Evolutionary conservation across 768 basidiomycete species (phyloP), one percentile per base, ranked within the genome.

Genomic region (Coprinopsis cinerea): DNA sequence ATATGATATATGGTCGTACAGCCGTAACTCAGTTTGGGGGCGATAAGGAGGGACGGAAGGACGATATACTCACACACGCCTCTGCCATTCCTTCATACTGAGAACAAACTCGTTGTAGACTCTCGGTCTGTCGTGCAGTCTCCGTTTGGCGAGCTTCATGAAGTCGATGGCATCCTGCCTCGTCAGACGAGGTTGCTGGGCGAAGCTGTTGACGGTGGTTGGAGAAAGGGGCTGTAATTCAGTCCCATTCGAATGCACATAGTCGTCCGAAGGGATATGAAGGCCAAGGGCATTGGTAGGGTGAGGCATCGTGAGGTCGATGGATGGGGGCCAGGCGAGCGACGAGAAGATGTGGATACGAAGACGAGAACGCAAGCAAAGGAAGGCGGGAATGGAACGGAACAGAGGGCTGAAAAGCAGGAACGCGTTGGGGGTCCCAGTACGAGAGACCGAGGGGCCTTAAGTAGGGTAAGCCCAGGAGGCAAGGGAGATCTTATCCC

Each of bases 1-100:
- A 23, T 20, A 18, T 7, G 17, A 25, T 4, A 43, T 10, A 40
- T 18, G 37, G 7, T 40, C 11, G 37, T 11, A 11, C 10, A 40
- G 10, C 11, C 7, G 11, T 18, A 40, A 11, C 10, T 9, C 18
- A 7, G 7, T 10, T 11, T 11, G 18, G 10, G 10, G 24, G 18
- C 4, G 5, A 17, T 18, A 22, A 6, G 11, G 42, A 17, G 44
- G 28, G 15, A 27, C 18, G 10, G 44, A 32, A 20, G 5, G 15
- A 45, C 4, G 25, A 11, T 6, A 10, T 28, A 45, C 44, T 28
- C 28, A 45, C 44, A 45, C 26, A 9, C 28, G n/a, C 14, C 44
- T 6, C 25, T 45, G 44, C 44, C 44, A 45, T 4, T 48, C 47
- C n/a, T 41, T 27, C 47, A 48, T 48, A 17, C 35, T 48, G 15